These are phyloP conservation scores for Coprinellus aureogranulatus DNA, from an alignment of 768 basidiomycete genomes.

Conservation along the genomic window DNA sequence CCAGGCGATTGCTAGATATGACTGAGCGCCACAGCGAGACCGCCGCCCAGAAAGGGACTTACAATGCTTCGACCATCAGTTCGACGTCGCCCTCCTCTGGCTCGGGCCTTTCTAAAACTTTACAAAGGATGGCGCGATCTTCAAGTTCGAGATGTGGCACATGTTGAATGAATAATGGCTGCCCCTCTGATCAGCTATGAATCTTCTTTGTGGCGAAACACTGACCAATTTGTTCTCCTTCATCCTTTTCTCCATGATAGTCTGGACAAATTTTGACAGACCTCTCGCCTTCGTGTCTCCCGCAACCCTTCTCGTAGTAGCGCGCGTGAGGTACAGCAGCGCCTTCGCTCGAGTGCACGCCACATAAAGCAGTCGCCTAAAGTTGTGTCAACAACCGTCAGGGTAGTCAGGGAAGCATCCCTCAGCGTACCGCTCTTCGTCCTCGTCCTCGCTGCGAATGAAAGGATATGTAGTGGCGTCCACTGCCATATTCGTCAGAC, in stretches of 20 bases:
- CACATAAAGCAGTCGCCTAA: constrained; percentile 80
- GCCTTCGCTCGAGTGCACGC: constrained; percentile 84
- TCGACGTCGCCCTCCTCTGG: constrained; percentile 45
- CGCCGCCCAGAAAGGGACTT: constrained; percentile 21
- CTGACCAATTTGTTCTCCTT: constrained; percentile 30
- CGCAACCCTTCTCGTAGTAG: constrained; percentile 46
- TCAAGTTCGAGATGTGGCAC: constrained; percentile 39
- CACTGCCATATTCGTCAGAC: constrained; percentile 35
- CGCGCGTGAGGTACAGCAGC: constrained; percentile 59
- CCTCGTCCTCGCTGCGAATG: constrained; percentile 65
- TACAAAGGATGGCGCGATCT: constrained; percentile 49
- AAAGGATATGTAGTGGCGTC: constrained; percentile 78
- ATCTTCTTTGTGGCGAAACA: background rate
- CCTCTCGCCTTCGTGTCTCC: constrained; percentile 52
- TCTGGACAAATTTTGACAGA: constrained; percentile 58
- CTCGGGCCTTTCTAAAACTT: constrained; percentile 47
- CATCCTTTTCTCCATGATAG: constrained; percentile 37
- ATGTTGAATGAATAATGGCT: constrained; percentile 43
- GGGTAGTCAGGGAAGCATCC: background rate
- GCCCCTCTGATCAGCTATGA: background rate
- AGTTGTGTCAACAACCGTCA: background rate
- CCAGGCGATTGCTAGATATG: background rate
- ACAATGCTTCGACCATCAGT: constrained; percentile 48
- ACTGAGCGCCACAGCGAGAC: constrained; percentile 7
- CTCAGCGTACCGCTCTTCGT: constrained; percentile 70